phyloP scores from a whole-genome alignment of 106 monocot species.

The Amphibolis antarctica region DNA sequence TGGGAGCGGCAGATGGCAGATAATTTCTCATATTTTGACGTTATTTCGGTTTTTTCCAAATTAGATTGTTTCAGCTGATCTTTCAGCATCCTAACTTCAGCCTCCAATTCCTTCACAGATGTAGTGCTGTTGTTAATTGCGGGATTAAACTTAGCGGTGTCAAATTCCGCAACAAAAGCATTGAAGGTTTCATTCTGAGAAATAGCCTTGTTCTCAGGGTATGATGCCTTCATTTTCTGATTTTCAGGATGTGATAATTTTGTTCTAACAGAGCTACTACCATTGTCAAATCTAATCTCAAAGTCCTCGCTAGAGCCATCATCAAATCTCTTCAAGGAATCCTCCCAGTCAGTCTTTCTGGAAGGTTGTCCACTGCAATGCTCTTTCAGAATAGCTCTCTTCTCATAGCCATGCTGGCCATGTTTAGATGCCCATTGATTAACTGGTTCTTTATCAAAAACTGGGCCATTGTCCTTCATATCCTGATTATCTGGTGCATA shows the following conservation, averaged over 20 bases:
- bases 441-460: conserved; percentile 45
- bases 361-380: neutral
- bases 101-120: conserved; percentile 37
- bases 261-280: conserved; percentile 19
- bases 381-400: conserved; percentile 13
- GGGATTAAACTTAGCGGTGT: conserved; percentile 26
- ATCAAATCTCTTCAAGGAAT: conserved; percentile 15
- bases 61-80: conserved; percentile 66
- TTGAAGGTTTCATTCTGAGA: conserved; percentile 45
- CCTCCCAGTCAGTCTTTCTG: conserved; percentile 7
- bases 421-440: conserved; percentile 20
- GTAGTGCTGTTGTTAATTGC: conserved; percentile 9
- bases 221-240: conserved; percentile 21
- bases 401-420: conserved; percentile 14
- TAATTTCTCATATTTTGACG: conserved; percentile 77
- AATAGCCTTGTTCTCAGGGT: conserved; percentile 14
- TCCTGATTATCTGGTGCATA: conserved; percentile 36
- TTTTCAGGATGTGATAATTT: conserved; percentile 16
- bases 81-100: conserved; percentile 54
- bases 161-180: conserved; percentile 58
- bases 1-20: conserved; percentile 88
- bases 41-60: conserved; percentile 69
- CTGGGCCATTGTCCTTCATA: conserved; percentile 24
- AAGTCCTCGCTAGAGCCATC: conserved; percentile 37
- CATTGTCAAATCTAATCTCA: conserved; percentile 54